Conservation (phyloP, 805 yeast species). For the Candida dendrica region DNA sequence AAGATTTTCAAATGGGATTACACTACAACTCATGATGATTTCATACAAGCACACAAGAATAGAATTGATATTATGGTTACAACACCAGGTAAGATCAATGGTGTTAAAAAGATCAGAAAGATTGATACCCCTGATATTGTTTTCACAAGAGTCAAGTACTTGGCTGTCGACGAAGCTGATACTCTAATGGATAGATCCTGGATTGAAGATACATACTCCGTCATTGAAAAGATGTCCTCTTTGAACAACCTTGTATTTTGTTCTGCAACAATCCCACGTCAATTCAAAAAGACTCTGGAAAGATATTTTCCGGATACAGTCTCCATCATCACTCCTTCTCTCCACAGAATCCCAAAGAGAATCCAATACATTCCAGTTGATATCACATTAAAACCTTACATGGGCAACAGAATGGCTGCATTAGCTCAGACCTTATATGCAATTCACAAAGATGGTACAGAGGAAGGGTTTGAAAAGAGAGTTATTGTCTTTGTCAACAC, state of each 20-base stretch:
- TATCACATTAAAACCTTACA: slow-evolving; percentile 70
- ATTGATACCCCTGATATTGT: slow-evolving; percentile 31
- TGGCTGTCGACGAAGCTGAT: slow-evolving; percentile 92
- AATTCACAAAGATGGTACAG: slow-evolving; percentile 77
- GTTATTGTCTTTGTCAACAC: slow-evolving; percentile 81
- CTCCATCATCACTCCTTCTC: slow-evolving; percentile 67
- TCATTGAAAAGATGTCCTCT: slow-evolving; percentile 43
- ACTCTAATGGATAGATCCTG: slow-evolving; percentile 81
- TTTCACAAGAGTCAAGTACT: slow-evolving; percentile 42
- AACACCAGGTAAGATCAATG: slow-evolving; percentile 68
- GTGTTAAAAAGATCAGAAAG: slow-evolving; percentile 27
- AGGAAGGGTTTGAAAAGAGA: slow-evolving; percentile 67
- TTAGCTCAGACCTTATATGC: slow-evolving; percentile 85
- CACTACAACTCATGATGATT: slow-evolving; percentile 46
- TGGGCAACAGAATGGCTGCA: slow-evolving; percentile 77
- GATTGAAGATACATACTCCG: slow-evolving; percentile 53
- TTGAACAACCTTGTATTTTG: slow-evolving; percentile 65
- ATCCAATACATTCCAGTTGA: slow-evolving; percentile 71
- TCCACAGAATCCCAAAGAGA: slow-evolving; percentile 78
- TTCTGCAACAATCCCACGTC: slow-evolving; percentile 85
- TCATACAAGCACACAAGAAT: slow-evolving; percentile 37
- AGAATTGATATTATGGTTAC: slow-evolving; percentile 77
- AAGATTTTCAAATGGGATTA: slow-evolving; percentile 54
- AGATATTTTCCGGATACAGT: slow-evolving; percentile 57
- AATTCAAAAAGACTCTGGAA: slow-evolving; percentile 56